A percentile compares a stretch with the other conserved stretches of the same genome.
Evolutionary conservation across 2,329 filamentous ascomycete species (phyloP).

Genomic region (Ophiocordyceps unilateralis): DNA sequence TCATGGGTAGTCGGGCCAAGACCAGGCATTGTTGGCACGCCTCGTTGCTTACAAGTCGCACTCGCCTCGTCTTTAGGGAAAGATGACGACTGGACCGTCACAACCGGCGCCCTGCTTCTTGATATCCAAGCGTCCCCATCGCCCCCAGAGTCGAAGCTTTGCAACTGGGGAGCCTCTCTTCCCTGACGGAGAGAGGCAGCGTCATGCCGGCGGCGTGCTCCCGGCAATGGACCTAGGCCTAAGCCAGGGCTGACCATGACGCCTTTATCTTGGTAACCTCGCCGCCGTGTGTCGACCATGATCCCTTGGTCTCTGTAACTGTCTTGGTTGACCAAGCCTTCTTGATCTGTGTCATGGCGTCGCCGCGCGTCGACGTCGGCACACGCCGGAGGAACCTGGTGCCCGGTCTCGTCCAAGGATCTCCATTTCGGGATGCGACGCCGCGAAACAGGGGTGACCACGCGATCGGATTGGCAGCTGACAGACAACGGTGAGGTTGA

Average conservation of each 20-base stretch:
- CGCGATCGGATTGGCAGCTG: neutral
- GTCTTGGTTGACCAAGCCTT: neutral
- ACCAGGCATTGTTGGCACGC: neutral
- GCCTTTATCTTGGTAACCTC: slow-evolving; percentile 7
- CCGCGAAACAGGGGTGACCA: neutral
- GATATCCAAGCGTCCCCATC: neutral
- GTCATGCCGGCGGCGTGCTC: neutral
- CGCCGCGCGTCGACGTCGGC: neutral
- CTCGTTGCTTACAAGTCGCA: neutral
- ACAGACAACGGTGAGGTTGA: neutral
- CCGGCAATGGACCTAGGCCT: neutral
- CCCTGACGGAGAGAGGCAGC: neutral
- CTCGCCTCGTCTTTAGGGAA: neutral
- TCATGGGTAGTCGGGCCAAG: neutral
- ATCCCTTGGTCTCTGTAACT: neutral
- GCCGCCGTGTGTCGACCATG: neutral
- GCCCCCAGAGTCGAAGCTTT: neutral
- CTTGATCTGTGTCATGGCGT: neutral
- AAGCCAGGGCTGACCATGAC: slow-evolving; percentile 5
- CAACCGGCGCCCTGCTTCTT: neutral
- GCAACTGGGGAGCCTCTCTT: no score
- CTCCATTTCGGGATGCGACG: neutral
- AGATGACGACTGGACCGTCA: neutral
- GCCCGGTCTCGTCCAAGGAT: neutral
- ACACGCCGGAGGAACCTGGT: neutral